phyloP scores from a whole-genome alignment of 805 yeast genomes.

The Starmera quercuum region DNA sequence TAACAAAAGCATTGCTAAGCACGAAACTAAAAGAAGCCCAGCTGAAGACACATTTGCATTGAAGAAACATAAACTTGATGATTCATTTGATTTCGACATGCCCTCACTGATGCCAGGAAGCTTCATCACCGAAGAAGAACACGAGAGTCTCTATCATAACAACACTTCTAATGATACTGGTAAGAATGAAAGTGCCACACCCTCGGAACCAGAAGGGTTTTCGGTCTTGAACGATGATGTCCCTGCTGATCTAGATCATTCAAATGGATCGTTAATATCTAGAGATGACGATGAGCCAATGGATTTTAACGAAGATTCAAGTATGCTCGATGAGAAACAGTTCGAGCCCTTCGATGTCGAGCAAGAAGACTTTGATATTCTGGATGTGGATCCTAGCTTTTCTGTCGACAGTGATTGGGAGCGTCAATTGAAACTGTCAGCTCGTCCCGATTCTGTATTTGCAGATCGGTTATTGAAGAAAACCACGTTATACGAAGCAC shows the following conservation, averaged over 20 bases:
- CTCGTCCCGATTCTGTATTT: conserved; percentile 15
- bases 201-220: conserved; percentile 1
- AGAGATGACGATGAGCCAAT: conserved; percentile 13
- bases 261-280: conserved; percentile 13
- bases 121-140: conserved; percentile 9
- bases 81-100: conserved; percentile 12
- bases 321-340: conserved; percentile 51
- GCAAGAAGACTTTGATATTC: conserved; percentile 36
- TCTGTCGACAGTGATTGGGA: conserved; percentile 57
- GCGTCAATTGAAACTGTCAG: conserved; percentile 50
- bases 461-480: conserved; percentile 9
- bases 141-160: neutral
- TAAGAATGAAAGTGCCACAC: neutral
- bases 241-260: conserved; percentile 3
- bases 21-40: neutral
- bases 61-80: conserved; percentile 22
- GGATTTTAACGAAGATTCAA: conserved; percentile 15
- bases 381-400: conserved; percentile 36
- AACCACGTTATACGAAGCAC: conserved; percentile 16
- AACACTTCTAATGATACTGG: conserved; percentile 1
- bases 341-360: conserved; percentile 58
- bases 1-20: neutral
- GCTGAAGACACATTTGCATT: conserved; percentile 22
- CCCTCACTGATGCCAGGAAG: conserved; percentile 20
- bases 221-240: conserved; percentile 4